phyloP scores from a whole-genome alignment of 1,139 yeast genomes.

The Pichia sp. region DNA sequence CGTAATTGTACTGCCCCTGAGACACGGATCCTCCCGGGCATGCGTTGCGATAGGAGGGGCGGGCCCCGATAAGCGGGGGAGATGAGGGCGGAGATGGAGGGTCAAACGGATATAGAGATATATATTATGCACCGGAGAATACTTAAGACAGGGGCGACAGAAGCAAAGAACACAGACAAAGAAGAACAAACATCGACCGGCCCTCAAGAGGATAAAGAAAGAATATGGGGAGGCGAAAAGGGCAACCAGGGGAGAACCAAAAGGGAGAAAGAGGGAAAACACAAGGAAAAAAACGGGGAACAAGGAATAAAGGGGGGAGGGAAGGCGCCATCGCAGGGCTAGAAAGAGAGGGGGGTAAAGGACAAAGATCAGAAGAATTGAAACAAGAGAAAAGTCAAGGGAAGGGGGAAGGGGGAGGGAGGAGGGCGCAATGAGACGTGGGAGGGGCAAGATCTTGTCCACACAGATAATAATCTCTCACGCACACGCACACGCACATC shows the following conservation, averaged over 20 bases:
- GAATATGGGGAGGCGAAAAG: too few relatives aligned
- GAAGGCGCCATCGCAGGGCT: not conserved
- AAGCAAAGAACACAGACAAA: not conserved
- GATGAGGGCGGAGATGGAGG: not conserved
- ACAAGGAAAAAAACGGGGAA: not conserved
- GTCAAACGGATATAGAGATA: too few relatives aligned
- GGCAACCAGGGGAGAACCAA: too few relatives aligned
- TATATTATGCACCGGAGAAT: not conserved
- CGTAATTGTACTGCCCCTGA: too few relatives aligned
- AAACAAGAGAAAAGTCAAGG: not conserved
- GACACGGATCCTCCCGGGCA: too few relatives aligned
- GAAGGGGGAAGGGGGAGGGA: not conserved
- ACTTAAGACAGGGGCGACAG: not conserved
- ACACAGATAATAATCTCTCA: too few relatives aligned
- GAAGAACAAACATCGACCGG: not conserved
- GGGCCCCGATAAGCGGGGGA: not conserved
- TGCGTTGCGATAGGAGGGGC: not conserved
- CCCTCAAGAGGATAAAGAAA: too few relatives aligned
- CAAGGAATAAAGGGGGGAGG: not conserved
- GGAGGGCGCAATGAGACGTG: too few relatives aligned
- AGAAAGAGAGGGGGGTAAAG: not conserved
- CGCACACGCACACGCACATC: not conserved
- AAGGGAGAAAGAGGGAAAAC: too few relatives aligned
- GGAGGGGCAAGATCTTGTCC: too few relatives aligned
- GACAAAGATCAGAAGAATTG: not conserved